Conservation (phyloP, 495 filamentous ascomycete genomes). For the Aspergillus sparsus region DNA sequence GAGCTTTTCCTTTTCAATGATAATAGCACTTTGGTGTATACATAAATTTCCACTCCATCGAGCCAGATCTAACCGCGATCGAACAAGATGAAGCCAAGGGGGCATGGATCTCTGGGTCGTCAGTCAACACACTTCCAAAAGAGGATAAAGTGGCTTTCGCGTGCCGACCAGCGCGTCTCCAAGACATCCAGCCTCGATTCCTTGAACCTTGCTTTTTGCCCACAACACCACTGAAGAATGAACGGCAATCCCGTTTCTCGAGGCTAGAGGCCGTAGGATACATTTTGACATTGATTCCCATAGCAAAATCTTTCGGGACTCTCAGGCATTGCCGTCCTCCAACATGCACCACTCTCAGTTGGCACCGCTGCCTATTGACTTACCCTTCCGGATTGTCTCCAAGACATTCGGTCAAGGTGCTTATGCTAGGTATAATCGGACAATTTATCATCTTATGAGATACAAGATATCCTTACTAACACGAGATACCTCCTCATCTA, state of each 20-base stretch:
- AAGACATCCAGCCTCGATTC: constrained; percentile 21
- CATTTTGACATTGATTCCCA: constrained; percentile 3
- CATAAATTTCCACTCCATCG: no score
- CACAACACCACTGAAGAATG: constrained; percentile 13
- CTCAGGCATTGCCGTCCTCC: constrained; percentile 6
- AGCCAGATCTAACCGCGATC: no score
- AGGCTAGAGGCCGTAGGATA: constrained; percentile 2
- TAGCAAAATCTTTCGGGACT: not conserved
- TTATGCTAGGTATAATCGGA: constrained; percentile 76
- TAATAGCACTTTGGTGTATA: no score
- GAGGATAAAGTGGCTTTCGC: constrained; percentile 49
- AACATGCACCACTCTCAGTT: constrained; percentile 77
- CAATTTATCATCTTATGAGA: no score
- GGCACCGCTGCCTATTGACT: constrained; percentile 77
- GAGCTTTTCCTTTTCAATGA: no score
- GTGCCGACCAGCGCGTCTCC: constrained; percentile 34
- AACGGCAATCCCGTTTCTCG: not conserved
- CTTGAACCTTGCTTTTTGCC: constrained; percentile 21
- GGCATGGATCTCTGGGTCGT: constrained; percentile 1
- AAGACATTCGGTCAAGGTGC: constrained; percentile 95
- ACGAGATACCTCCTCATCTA: constrained; percentile 30
- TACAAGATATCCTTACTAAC: no score
- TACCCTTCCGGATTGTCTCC: constrained; percentile 93
- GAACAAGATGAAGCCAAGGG: no score
- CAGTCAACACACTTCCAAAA: constrained; percentile 48